A percentile compares a stretch with the other conserved stretches of the same genome.
These are phyloP conservation scores for Xylaria multiplex DNA, from an alignment of 2,329 filamentous ascomycete species.

Conservation along the genomic window DNA sequence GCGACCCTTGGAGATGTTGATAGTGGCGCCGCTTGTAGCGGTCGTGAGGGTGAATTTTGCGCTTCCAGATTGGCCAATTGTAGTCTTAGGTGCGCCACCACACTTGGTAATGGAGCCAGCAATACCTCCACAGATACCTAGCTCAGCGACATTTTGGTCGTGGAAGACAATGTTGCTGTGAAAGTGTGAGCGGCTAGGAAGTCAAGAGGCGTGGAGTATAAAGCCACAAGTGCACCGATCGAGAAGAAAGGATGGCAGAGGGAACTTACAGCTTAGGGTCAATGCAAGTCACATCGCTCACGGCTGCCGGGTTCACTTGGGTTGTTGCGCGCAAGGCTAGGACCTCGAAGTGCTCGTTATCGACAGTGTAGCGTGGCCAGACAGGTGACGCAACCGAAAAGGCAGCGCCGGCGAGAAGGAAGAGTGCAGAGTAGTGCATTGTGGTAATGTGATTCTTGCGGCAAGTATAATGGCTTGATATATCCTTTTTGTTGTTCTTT, in stretches of 20 bases:
- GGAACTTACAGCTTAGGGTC: slow-evolving; percentile 54
- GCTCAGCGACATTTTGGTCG: slow-evolving; percentile 60
- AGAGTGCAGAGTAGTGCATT: slow-evolving; percentile 40
- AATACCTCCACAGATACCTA: slow-evolving; percentile 63
- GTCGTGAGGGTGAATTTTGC: slow-evolving; percentile 60
- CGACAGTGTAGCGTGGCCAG: slow-evolving; percentile 53
- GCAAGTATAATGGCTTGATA: neutral
- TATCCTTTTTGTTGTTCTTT: slow-evolving; percentile 7
- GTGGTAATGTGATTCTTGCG: slow-evolving; percentile 13
- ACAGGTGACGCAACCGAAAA: slow-evolving; percentile 50
- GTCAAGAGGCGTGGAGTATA: neutral
- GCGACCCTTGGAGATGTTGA: slow-evolving; percentile 62
- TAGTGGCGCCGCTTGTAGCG: slow-evolving; percentile 56
- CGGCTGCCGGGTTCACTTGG: slow-evolving; percentile 54
- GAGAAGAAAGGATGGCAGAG: neutral
- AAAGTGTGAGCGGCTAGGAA: slow-evolving; percentile 31
- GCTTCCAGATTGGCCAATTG: slow-evolving; percentile 58
- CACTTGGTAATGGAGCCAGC: slow-evolving; percentile 58
- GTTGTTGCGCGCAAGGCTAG: slow-evolving; percentile 54
- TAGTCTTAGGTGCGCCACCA: slow-evolving; percentile 55
- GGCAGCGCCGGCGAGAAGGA: slow-evolving; percentile 48
- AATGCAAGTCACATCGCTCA: slow-evolving; percentile 54
- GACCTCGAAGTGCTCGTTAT: slow-evolving; percentile 57
- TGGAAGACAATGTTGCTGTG: slow-evolving; percentile 58
- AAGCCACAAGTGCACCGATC: neutral